Conservation (phyloP, 352 stramenopile genomes). For the Phytophthora meadii region DNA sequence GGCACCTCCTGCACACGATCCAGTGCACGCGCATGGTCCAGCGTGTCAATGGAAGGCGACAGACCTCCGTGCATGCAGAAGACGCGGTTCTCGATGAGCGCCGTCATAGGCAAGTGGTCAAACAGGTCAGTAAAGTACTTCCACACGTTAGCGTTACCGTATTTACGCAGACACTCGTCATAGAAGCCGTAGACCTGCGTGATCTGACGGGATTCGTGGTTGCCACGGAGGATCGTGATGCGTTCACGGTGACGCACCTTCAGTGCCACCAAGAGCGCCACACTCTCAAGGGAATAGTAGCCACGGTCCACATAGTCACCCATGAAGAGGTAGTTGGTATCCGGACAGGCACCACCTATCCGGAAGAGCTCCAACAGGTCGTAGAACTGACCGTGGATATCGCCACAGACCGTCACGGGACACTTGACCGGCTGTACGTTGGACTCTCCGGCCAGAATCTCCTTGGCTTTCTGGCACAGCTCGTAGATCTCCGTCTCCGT, state of each 20-base stretch:
- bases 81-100: conserved; percentile 89
- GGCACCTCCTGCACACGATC: conserved; percentile 90
- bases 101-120: conserved; percentile 89
- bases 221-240: conserved; percentile 86
- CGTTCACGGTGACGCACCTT: conserved; percentile 88
- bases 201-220: conserved; percentile 85
- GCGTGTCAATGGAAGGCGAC: conserved; percentile 88
- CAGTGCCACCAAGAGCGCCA: conserved; percentile 83
- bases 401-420: conserved; percentile 87
- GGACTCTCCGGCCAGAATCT: conserved; percentile 85
- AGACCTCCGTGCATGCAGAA: conserved; percentile 92
- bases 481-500: conserved; percentile 91
- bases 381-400: conserved; percentile 93
- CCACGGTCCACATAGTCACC: conserved; percentile 91
- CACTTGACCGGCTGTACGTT: conserved; percentile 89
- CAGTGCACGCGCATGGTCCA: conserved; percentile 85
- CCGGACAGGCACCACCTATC: conserved; percentile 87
- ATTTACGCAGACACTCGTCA: conserved; percentile 92
- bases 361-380: conserved; percentile 90
- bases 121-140: conserved; percentile 93
- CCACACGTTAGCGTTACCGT: conserved; percentile 95
- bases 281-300: conserved; percentile 89
- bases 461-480: conserved; percentile 90
- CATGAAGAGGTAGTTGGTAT: conserved; percentile 94
- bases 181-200: conserved; percentile 89